These are phyloP conservation scores for Pyricularia sp. DNA, from an alignment of 2,329 filamentous ascomycete species.

Conservation along the genomic window DNA sequence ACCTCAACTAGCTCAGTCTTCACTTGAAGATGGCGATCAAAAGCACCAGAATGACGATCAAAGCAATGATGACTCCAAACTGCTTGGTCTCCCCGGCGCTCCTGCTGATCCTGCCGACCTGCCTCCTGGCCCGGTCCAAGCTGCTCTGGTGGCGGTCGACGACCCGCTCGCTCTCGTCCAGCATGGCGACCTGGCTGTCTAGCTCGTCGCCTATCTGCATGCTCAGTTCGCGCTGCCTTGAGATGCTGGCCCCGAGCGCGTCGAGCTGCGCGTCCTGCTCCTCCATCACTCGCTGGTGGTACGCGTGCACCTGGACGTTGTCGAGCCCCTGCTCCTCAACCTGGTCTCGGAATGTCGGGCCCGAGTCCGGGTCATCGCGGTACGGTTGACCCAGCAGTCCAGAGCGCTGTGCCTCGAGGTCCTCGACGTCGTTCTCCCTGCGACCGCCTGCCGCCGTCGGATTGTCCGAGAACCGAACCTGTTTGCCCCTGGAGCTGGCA, in stretches of 20 bases:
- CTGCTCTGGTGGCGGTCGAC: slow-evolving; percentile 73
- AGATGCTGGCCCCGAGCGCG: slow-evolving; percentile 72
- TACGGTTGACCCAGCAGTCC: slow-evolving; percentile 42
- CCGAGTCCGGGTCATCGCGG: slow-evolving; percentile 55
- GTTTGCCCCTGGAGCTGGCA: slow-evolving; percentile 43
- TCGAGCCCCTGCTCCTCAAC: slow-evolving; percentile 52
- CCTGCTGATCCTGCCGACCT: slow-evolving; percentile 62
- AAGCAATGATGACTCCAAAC: slow-evolving; percentile 68
- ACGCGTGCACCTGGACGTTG: slow-evolving; percentile 80
- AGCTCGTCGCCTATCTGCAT: slow-evolving; percentile 96
- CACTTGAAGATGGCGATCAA: slow-evolving; percentile 76
- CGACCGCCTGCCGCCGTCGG: slow-evolving; percentile 44
- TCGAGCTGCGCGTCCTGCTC: slow-evolving; percentile 95
- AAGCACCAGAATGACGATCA: slow-evolving; percentile 76
- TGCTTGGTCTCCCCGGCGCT: slow-evolving; percentile 81
- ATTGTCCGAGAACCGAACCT: slow-evolving; percentile 75
- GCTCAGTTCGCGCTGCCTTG: slow-evolving; percentile 81
- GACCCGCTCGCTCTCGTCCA: slow-evolving; percentile 79
- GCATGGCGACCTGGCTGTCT: slow-evolving; percentile 77
- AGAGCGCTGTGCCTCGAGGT: slow-evolving; percentile 23
- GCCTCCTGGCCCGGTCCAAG: slow-evolving; percentile 63
- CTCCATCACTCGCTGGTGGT: slow-evolving; percentile 71
- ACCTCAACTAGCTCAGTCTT: slow-evolving; percentile 1
- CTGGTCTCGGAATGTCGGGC: slow-evolving; percentile 42
- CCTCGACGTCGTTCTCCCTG: slow-evolving; percentile 35